Evolutionary conservation across 2,329 filamentous ascomycete genomes (phyloP), one percentile per base, ranked within the genome.

Genomic region (Capronia americana): DNA sequence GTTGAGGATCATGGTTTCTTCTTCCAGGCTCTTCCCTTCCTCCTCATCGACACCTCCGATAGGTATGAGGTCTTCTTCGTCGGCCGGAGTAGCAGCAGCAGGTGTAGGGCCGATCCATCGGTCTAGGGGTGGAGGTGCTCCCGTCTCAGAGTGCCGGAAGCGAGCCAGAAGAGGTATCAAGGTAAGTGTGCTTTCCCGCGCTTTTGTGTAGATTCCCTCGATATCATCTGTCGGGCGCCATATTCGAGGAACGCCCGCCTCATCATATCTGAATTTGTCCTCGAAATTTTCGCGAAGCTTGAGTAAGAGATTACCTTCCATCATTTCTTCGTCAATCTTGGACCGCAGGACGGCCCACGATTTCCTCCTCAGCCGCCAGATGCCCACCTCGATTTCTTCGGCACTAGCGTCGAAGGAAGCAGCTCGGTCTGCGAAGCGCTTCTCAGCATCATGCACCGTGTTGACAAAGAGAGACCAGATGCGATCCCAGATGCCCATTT

Each of bases 211-310:
- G 50, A 96, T 83, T 54, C 94, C 93, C 81, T 99, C 95, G 68
- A 99, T 99, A 75, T 99, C 95, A 76, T 99, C 95, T 1, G 90
- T 93, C 1, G 95, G 95, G 26, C 93, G 89, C 95, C 95, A 99
- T 79, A 99, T 97, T 66, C 95, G 87, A 4, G 95, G 95, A 4
- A 99, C 95, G 28, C 95, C 95, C 6, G 89, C 88, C 66, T 97
- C 93, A 74, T 99, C 95, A 74, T 99, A 99, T 70, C 95, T 90
- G 86, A 99, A 99, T 80, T 97, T 97, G 82, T 99, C 95, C 80
- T 99, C 95, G 72, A 99, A 99, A 81, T 97, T 98, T 79, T 99
- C 95, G 41, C 95, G 88, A 59, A 99, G 87, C 83, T 99, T 99
- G 72, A 98, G 84, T 38, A 98, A 83, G 61, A 99, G 88, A 76